A percentile compares a stretch with the other conserved stretches of the same genome.
phyloP scores from a whole-genome alignment of 805 yeast species.

The Kazachstania bromeliacearum region DNA sequence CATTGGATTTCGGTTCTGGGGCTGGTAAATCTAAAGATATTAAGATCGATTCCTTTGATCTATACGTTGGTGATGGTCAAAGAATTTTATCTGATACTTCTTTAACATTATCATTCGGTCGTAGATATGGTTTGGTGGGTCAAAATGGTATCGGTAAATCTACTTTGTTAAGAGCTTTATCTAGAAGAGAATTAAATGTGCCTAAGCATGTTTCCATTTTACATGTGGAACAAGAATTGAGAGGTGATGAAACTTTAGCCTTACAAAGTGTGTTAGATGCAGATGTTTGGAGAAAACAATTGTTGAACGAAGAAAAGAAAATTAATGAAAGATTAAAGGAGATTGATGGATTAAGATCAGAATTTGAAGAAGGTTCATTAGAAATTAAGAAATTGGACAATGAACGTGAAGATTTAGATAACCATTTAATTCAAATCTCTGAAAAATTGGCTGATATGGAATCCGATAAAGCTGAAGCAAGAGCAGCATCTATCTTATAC shows the following conservation, averaged over 20 bases:
- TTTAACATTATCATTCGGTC: conserved; percentile 80
- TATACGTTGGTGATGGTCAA: conserved; percentile 92
- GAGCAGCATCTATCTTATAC: conserved; percentile 86
- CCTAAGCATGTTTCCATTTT: conserved; percentile 93
- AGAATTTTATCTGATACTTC: conserved; percentile 85
- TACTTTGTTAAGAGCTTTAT: conserved; percentile 78
- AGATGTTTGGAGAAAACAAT: conserved; percentile 95
- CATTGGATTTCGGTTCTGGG: conserved; percentile 77
- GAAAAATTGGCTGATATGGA: conserved; percentile 88
- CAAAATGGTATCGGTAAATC: conserved; percentile 99
- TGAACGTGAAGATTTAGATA: conserved; percentile 80
- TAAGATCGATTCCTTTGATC: conserved; percentile 83
- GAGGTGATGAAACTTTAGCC: conserved; percentile 87
- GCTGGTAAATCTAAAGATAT: conserved; percentile 98
- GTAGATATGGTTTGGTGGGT: conserved; percentile 95
- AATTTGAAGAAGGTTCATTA: conserved; percentile 66
- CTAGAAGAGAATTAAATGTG: conserved; percentile 86
- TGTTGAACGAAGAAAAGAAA: conserved; percentile 65
- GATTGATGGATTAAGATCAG: conserved; percentile 57
- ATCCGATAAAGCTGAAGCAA: conserved; percentile 92
- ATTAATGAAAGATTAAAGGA: conserved; percentile 67
- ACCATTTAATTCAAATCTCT: conserved; percentile 66
- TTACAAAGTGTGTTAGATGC: conserved; percentile 96
- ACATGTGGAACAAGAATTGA: conserved; percentile 95
- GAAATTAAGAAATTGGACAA: conserved; percentile 75